Conservation (phyloP, 257 asterid species). For the Nyctanthes arbortristis region DNA sequence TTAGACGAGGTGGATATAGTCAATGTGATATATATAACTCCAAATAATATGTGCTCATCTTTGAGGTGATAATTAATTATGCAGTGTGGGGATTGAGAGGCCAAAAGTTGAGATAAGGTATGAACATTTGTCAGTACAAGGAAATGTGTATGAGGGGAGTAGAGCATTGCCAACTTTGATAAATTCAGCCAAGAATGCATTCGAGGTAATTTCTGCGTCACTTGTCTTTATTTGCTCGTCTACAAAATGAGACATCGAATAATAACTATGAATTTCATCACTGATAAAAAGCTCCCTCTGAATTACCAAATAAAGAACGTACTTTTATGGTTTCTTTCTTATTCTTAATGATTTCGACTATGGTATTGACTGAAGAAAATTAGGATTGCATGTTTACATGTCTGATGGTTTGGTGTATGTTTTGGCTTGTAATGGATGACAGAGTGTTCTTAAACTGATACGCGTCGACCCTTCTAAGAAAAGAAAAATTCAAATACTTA, state of each 20-base stretch:
- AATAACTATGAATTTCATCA: background rate
- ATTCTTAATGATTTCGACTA: background rate
- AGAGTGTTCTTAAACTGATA: constrained; percentile 33
- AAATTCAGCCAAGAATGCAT: constrained; percentile 26
- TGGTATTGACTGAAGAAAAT: background rate
- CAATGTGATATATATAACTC: too few relatives aligned
- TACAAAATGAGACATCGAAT: background rate
- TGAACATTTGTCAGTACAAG: constrained; percentile 37
- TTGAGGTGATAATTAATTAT: too few relatives aligned
- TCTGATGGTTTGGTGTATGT: constrained; percentile 7
- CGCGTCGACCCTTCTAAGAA: constrained; percentile 42
- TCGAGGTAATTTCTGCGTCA: constrained; percentile 27
- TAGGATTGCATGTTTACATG: background rate
- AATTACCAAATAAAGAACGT: too few relatives aligned
- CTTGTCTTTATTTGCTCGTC: background rate
- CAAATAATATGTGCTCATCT: too few relatives aligned
- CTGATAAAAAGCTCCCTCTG: too few relatives aligned
- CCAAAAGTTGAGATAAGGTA: constrained; percentile 38
- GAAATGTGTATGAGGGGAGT: constrained; percentile 34
- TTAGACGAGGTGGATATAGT: background rate
- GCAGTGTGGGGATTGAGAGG: constrained; percentile 35
- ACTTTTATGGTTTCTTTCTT: background rate
- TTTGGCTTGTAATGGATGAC: constrained; percentile 16
- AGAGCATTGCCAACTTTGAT: constrained; percentile 43
- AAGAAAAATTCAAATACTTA: constrained; percentile 36